Evolutionary conservation across 2,329 filamentous ascomycete species (phyloP).

Genomic region (Pseudohalonectria lignicola): DNA sequence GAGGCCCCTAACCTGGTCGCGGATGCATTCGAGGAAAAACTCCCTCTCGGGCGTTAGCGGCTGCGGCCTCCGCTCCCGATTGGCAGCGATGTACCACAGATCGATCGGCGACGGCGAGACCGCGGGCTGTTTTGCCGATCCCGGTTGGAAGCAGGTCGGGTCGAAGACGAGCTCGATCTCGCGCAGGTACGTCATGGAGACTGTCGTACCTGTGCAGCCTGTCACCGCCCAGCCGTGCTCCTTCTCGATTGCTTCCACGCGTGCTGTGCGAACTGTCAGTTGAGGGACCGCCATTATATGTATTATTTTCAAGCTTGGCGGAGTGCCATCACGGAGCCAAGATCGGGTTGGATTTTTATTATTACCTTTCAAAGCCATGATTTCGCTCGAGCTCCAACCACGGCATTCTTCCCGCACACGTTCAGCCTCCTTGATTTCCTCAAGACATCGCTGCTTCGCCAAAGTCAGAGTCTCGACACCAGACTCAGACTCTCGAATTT

Average conservation of each 20-base stretch:
- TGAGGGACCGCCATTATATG: too few species aligned
- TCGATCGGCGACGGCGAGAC: slow-evolving; percentile 45
- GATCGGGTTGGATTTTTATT: too few species aligned
- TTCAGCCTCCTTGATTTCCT: slow-evolving; percentile 74
- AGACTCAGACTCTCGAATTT: slow-evolving; percentile 57
- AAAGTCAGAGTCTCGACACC: slow-evolving; percentile 51
- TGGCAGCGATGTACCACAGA: slow-evolving; percentile 57
- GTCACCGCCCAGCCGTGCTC: slow-evolving; percentile 62
- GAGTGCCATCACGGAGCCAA: too few species aligned
- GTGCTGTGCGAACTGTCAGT: too few species aligned
- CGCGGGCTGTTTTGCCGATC: background rate
- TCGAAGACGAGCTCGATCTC: slow-evolving; percentile 68
- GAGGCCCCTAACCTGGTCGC: slow-evolving; percentile 54
- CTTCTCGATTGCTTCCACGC: slow-evolving; percentile 54
- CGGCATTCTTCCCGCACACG: slow-evolving; percentile 77
- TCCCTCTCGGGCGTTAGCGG: slow-evolving; percentile 55
- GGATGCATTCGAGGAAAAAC: slow-evolving; percentile 65
- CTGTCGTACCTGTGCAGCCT: slow-evolving; percentile 45
- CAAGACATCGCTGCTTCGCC: slow-evolving; percentile 57
- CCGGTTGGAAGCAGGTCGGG: slow-evolving; percentile 43
- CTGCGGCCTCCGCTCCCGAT: slow-evolving; percentile 37
- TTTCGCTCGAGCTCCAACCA: slow-evolving; percentile 78
- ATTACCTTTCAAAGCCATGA: slow-evolving; percentile 66
- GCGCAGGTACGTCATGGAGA: slow-evolving; percentile 65
- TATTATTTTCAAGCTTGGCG: slow-evolving; percentile 4